Conservation (phyloP, 163 green algal species). For the Scenedesmus sp. region DNA sequence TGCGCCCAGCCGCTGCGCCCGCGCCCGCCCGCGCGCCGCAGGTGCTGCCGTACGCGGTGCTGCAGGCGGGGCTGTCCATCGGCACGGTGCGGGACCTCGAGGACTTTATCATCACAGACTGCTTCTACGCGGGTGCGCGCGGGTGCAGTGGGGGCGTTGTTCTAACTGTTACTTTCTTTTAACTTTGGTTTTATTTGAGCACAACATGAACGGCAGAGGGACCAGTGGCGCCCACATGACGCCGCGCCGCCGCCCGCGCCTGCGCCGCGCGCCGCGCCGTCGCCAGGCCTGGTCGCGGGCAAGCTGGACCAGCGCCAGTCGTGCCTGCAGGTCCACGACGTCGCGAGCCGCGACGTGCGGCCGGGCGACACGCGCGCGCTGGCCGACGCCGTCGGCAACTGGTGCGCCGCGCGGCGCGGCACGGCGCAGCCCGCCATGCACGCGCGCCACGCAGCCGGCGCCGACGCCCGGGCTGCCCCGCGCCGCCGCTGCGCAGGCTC, state of each 20-base stretch:
- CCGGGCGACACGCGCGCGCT: constrained; percentile 60
- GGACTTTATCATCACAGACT: constrained; percentile 92
- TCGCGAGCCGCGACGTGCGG: constrained; percentile 71
- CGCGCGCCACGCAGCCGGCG: no score
- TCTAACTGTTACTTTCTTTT: no score
- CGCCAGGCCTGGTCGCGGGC: constrained; percentile 62
- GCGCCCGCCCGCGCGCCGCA: constrained; percentile 17
- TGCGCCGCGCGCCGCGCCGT: no score
- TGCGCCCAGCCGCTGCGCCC: not conserved
- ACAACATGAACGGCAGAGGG: no score
- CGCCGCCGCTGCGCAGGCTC: no score
- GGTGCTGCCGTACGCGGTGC: constrained; percentile 75
- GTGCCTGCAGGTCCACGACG: constrained; percentile 65
- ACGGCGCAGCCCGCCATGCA: no score
- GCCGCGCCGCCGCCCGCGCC: no score
- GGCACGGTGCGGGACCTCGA: constrained; percentile 85
- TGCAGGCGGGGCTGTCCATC: constrained; percentile 77
- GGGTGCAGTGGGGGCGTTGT: not conserved
- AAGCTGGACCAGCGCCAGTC: constrained; percentile 83
- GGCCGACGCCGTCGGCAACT: constrained; percentile 53
- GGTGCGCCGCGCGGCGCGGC: constrained; percentile 45
- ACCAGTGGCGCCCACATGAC: no score
- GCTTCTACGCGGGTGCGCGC: constrained; percentile 82
- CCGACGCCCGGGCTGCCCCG: no score
- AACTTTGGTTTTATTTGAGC: no score